Evolutionary conservation across 2,329 filamentous ascomycete species (phyloP).

Genomic region (Xylariaceae sp.): DNA sequence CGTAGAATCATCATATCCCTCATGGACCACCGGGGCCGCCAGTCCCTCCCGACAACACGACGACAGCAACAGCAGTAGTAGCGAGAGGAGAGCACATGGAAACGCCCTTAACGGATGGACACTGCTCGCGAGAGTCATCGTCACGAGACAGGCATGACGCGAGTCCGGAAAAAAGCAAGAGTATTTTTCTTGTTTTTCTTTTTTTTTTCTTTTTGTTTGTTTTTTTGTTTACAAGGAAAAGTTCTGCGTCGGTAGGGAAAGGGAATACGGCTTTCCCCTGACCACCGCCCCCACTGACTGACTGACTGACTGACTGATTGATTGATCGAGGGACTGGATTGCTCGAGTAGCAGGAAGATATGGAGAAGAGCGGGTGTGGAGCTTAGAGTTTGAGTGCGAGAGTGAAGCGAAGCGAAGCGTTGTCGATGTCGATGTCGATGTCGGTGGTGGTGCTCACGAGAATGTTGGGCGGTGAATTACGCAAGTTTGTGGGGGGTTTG

Average conservation of each 20-base stretch:
- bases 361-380: too few relatives aligned
- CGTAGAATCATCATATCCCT: slow-evolving; percentile 28
- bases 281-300: too few relatives aligned
- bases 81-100: slow-evolving; percentile 19
- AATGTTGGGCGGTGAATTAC: too few relatives aligned
- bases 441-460: too few relatives aligned
- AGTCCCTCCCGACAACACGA: background rate
- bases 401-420: too few relatives aligned
- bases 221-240: background rate
- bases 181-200: background rate
- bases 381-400: too few relatives aligned
- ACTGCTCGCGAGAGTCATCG: slow-evolving; percentile 7
- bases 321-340: too few relatives aligned
- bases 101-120: slow-evolving; percentile 18
- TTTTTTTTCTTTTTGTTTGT: background rate
- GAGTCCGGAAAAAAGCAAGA: background rate
- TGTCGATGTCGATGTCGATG: too few relatives aligned
- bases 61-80: slow-evolving; percentile 8
- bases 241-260: background rate
- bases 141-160: slow-evolving; percentile 8
- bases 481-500: too few relatives aligned
- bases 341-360: too few relatives aligned
- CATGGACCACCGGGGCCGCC: slow-evolving; percentile 2
- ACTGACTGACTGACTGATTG: too few relatives aligned
- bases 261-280: too few relatives aligned